phyloP scores from a whole-genome alignment of 164 flowering plant species.

The Chimonanthus salicifolius region DNA sequence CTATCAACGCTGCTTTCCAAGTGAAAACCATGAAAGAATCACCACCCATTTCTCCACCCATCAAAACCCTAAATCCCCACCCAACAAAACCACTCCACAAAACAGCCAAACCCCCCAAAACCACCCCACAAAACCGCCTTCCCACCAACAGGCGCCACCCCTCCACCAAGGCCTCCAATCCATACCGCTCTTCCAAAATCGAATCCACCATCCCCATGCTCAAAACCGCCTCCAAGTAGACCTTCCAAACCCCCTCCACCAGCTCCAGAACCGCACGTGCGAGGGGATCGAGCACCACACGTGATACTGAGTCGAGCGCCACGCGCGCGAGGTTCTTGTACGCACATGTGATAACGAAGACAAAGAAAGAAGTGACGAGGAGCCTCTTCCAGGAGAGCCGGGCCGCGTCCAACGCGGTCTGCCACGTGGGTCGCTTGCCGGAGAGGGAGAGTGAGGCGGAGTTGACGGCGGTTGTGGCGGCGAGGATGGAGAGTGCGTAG shows the following conservation, averaged over 20 bases:
- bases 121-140: constrained; percentile 41
- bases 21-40: constrained; percentile 15
- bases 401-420: constrained; percentile 17
- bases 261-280: constrained; percentile 9
- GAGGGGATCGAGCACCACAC: not conserved
- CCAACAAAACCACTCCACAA: constrained; percentile 24
- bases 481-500: constrained; percentile 33
- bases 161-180: constrained; percentile 37
- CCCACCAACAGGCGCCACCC: constrained; percentile 42
- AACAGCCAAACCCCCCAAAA: constrained; percentile 28
- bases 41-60: constrained; percentile 9
- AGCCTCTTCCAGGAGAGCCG: constrained; percentile 27
- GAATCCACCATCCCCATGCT: constrained; percentile 49
- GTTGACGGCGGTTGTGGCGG: constrained; percentile 27
- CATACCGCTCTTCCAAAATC: constrained; percentile 37
- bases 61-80: constrained; percentile 12
- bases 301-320: not conserved
- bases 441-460: constrained; percentile 14
- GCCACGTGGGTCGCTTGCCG: constrained; percentile 13
- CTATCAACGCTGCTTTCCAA: constrained; percentile 16
- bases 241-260: constrained; percentile 25
- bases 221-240: constrained; percentile 39
- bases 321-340: constrained; percentile 13
- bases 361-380: constrained; percentile 26
- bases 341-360: constrained; percentile 18